Conservation (phyloP, 352 stramenopile species). For the Pythium brachiatum region DNA sequence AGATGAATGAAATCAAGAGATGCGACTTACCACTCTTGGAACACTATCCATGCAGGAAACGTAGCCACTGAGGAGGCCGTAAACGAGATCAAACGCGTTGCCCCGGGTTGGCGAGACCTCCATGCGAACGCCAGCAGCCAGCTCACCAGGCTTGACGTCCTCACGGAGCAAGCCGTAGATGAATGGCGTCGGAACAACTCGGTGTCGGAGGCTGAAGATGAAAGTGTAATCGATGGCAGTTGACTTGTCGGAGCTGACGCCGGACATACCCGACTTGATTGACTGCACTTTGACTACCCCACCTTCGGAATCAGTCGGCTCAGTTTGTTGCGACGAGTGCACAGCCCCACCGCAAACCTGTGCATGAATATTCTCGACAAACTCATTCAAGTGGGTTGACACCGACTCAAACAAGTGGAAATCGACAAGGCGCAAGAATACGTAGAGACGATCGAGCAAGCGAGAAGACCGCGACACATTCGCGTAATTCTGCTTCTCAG, state of each 20-base stretch:
- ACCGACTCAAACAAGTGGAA: slow-evolving; percentile 44
- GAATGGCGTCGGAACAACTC: slow-evolving; percentile 19
- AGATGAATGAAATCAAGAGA: too few species aligned
- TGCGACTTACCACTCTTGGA: slow-evolving; percentile 32
- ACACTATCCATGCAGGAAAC: slow-evolving; percentile 41
- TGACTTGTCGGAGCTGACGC: neutral
- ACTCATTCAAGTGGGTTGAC: slow-evolving; percentile 31
- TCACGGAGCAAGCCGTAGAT: slow-evolving; percentile 20
- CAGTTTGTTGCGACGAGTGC: neutral
- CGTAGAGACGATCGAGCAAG: slow-evolving; percentile 53
- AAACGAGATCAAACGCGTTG: slow-evolving; percentile 40
- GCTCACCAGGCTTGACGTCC: slow-evolving; percentile 5
- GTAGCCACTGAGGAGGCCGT: slow-evolving; percentile 43
- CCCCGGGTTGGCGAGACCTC: slow-evolving; percentile 30
- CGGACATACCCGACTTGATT: neutral
- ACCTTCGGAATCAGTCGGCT: neutral
- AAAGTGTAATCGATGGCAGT: slow-evolving; percentile 29
- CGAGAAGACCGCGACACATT: slow-evolving; percentile 21
- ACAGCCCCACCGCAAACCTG: slow-evolving; percentile 32
- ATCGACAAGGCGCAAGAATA: slow-evolving; percentile 49
- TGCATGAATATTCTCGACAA: slow-evolving; percentile 31
- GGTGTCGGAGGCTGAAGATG: slow-evolving; percentile 25
- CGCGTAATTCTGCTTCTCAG: slow-evolving; percentile 18
- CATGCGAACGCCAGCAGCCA: slow-evolving; percentile 2
- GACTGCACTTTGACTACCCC: neutral